Conservation (phyloP, 441 rosid genomes). For the Hypseocharis bilobata region DNA sequence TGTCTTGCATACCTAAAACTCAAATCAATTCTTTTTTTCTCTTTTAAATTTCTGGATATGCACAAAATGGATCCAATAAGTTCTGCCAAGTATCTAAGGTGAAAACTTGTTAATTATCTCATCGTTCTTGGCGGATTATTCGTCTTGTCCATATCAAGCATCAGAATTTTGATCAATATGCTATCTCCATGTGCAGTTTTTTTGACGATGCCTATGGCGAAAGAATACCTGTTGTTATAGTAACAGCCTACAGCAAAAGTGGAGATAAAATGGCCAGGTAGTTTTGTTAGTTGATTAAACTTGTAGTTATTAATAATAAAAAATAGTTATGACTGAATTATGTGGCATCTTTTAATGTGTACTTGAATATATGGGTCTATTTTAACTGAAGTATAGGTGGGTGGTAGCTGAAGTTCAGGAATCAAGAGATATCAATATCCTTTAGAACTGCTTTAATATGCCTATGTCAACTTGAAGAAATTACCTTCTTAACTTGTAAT, state of each 20-base stretch:
- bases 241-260: conserved; percentile 49
- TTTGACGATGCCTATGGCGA: conserved; percentile 34
- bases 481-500: background rate
- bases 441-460: background rate
- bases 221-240: conserved; percentile 4
- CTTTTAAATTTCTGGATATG: background rate
- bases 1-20: background rate
- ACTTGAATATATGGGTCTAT: background rate
- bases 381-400: too few relatives aligned
- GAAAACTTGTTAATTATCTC: background rate
- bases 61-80: background rate
- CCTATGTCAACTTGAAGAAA: background rate
- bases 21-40: background rate
- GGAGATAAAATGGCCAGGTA: conserved; percentile 73
- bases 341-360: too few relatives aligned
- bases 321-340: too few relatives aligned
- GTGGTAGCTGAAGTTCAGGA: background rate
- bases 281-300: conserved; percentile 10
- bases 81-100: background rate
- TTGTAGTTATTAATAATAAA: too few relatives aligned
- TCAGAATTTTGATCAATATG: background rate
- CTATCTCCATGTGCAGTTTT: conserved; percentile 43
- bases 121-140: background rate
- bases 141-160: background rate
- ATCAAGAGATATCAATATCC: too few relatives aligned